Evolutionary conservation across 1,284 basidiomycete species (phyloP).

Genomic region (Schizophyllum amplum): DNA sequence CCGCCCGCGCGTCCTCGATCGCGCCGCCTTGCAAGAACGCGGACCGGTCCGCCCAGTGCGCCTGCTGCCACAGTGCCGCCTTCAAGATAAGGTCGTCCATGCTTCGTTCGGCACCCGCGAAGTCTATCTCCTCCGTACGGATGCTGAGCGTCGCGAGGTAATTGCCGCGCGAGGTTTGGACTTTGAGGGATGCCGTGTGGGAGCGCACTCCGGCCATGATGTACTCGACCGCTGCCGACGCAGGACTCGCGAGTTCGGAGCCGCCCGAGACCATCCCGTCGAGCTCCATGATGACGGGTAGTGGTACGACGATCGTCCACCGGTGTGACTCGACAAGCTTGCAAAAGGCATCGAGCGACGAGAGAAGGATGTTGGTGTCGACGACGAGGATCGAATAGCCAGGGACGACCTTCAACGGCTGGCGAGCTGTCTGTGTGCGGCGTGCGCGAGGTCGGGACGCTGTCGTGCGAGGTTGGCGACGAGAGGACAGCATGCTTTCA

Average conservation of each 20-base stretch:
- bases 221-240: conserved; percentile 67
- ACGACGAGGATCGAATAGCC: conserved; percentile 89
- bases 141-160: conserved; percentile 82
- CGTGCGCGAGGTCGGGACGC: conserved; percentile 21
- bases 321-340: conserved; percentile 71
- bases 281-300: conserved; percentile 94
- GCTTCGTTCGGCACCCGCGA: conserved; percentile 60
- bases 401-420: conserved; percentile 55
- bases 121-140: conserved; percentile 81
- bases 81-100: conserved; percentile 96
- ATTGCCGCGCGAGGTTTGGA: conserved; percentile 93
- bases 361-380: conserved; percentile 91
- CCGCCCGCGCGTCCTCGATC: conserved; percentile 34
- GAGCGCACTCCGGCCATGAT: conserved; percentile 69
- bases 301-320: conserved; percentile 88
- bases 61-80: conserved; percentile 86
- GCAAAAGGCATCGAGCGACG: conserved; percentile 65
- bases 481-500: conserved; percentile 45
- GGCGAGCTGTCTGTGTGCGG: conserved; percentile 28
- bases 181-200: conserved; percentile 75
- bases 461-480: conserved; percentile 22
- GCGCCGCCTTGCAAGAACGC: conserved; percentile 46
- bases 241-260: conserved; percentile 56
- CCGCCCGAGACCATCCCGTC: conserved; percentile 71
- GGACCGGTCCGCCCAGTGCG: conserved; percentile 86